Base-by-base conservation (phyloP, 2,329 filamentous ascomycete species). In the Leptodontidium sp. region DNA sequence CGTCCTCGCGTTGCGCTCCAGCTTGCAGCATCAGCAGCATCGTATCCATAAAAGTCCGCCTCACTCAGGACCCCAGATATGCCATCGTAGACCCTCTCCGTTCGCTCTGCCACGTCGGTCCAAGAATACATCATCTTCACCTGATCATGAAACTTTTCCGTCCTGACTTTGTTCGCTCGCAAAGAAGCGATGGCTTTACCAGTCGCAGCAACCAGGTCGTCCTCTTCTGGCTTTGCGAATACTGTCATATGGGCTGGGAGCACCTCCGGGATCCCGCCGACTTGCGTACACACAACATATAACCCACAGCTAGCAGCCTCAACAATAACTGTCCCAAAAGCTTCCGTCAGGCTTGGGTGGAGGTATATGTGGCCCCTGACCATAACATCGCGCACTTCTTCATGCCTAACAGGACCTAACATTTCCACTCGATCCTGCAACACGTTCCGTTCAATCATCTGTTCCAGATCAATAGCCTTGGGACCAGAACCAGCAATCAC, bases 41-140 rank as follows among this genome's bases (percentile, higher is more conserved):
- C 90, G 77, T 92, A 91, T 17, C 93, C 93, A 77, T 97, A 97
- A 76, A 97, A 97, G 69, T 97, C 93, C 65, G 92, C 90, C 75
- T 97, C 93, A 72, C 88, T 90, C 64, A 97, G 90, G n/a, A 89
- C 90, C 8, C 94, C 94, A 2, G 90, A 93, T 74, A 99, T 97
- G 59, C 96, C 93, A 78, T 97, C 90, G 80, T 99, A 99, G 0
- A 99, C 96, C 38, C 95, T 88, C 81, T 99, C 96, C 0, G 96
- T 98, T 66, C 96, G 91, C 75, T 92, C 88, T 15, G 96, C 96
- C 35, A 99, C 95, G 79, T 99, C 95, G 35, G 93, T 93, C 96
- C 96, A 99, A 1, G 93, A 97, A 82, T 99, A 99, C 96, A 98
- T 98, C 83, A 92, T 93, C 80, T 95, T 94, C 71, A 99, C 96